phyloP scores from a whole-genome alignment of 345 rosid species.

The Eucalyptus curtisii region DNA sequence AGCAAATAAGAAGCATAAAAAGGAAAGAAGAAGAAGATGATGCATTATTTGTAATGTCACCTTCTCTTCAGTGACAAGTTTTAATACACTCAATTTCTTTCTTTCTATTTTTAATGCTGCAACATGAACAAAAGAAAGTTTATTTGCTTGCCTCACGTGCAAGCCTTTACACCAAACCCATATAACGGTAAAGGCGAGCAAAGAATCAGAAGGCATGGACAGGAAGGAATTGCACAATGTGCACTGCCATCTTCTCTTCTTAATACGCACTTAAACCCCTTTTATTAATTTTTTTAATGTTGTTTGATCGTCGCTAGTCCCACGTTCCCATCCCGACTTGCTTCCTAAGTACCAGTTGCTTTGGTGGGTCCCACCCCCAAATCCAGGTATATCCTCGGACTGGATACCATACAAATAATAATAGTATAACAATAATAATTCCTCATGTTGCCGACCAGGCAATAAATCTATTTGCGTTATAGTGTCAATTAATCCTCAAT shows the following conservation, averaged over 20 bases:
- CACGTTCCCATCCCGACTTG: not conserved
- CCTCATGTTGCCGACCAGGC: not conserved
- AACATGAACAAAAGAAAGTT: not conserved
- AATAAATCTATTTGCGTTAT: not conserved
- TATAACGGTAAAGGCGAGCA: not conserved
- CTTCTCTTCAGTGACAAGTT: not conserved
- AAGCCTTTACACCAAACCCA: not conserved
- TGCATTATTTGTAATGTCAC: not conserved
- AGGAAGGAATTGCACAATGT: not conserved
- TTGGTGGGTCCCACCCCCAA: not conserved
- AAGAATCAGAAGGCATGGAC: not conserved
- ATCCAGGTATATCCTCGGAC: not conserved
- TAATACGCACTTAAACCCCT: not conserved
- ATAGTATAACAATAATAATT: not conserved
- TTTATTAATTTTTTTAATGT: not conserved
- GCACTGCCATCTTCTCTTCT: not conserved
- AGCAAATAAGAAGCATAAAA: too few relatives aligned
- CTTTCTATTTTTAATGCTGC: too few relatives aligned
- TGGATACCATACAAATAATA: not conserved
- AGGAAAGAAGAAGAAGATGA: not conserved
- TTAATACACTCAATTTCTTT: not conserved
- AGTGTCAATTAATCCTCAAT: rapidly evolving
- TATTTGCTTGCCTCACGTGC: not conserved
- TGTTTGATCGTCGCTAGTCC: not conserved
- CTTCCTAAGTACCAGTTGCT: not conserved